phyloP scores from a whole-genome alignment of 2,329 filamentous ascomycete genomes.

The Aureobasidium sp. region DNA sequence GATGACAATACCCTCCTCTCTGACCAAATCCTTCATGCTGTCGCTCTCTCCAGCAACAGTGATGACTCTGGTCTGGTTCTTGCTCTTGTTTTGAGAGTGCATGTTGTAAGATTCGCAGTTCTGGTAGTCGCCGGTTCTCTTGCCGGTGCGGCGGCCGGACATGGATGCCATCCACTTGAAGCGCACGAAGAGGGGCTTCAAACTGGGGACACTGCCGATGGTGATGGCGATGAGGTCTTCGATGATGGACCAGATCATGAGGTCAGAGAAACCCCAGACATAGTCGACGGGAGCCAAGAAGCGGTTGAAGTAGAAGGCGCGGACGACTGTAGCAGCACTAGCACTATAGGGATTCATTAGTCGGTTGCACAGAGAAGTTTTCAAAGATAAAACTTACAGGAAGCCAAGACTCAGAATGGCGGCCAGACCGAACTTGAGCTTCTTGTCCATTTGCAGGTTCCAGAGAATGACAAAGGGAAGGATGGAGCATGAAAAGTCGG shows the following conservation, averaged over 20 bases:
- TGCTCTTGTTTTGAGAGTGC: neutral
- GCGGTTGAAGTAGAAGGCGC: conserved; percentile 34
- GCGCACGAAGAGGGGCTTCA: conserved; percentile 16
- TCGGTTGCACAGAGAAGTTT: neutral
- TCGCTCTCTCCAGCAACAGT: conserved; percentile 6
- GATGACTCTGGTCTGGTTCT: conserved; percentile 2
- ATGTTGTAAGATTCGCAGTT: conserved; percentile 8
- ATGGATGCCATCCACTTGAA: neutral
- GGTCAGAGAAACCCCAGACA: conserved; percentile 23
- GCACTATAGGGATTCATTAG: conserved; percentile 27
- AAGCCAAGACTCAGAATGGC: conserved; percentile 29
- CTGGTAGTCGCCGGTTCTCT: neutral
- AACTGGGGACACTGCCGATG: conserved; percentile 16
- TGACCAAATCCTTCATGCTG: conserved; percentile 7
- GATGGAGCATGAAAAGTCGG: conserved; percentile 32
- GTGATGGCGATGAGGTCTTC: conserved; percentile 18
- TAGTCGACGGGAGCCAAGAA: conserved; percentile 30
- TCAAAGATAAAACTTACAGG: conserved; percentile 18
- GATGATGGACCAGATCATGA: conserved; percentile 18
- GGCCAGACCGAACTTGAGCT: conserved; percentile 29
- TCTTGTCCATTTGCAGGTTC: conserved; percentile 29
- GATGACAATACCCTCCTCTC: conserved; percentile 2
- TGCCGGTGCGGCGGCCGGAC: neutral
- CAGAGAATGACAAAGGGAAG: conserved; percentile 32
- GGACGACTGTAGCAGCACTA: conserved; percentile 41